Base-by-base conservation (phyloP, 805 yeast genomes). In the Wickerhamomyces ciferrii region DNA sequence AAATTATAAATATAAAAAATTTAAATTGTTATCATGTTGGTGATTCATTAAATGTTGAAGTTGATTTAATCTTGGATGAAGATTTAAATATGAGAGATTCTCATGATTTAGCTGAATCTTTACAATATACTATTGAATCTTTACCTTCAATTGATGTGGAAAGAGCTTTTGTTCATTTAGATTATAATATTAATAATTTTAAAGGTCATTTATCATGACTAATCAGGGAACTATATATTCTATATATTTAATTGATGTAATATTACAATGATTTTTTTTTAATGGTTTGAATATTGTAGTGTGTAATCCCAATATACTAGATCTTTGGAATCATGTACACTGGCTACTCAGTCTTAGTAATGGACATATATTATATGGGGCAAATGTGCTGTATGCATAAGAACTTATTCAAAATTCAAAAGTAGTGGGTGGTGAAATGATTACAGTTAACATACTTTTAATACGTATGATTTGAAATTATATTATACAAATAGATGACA, bases 161-260 rank as follows among this genome's bases (percentile, higher is more conserved):
- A 59, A 69, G 95, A 44, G 89, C 91, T 2, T 87, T 83, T 70
- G 94, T 87, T 17, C 95, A 87, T 60, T 72, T 86, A 29, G 95
- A 87, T 55, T 81, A 81, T 49, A 62, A 63, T 39, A 72, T 62
- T 17, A 61, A 63, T 13, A 71, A 71, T 49, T 70, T 56, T 53
- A 53, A 53, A 38, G 75, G 75, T 1, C 75, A 71, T 46, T 47
- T 69, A 39, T 42, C 48, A 6, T 47, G 36, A 47, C n/a, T n/a
- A 15, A 24, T 24, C 27, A 31, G 17, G 15, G 10, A 27, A 25
- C 5, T 19, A 17, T 20, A 25, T 25, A 23, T 4, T 17, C 11
- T 29, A 13, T 9, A 9, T 5, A 29, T 29, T 5, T 8, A 29
- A 29, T 29, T 29, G n/a, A n/a, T n/a, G n/a, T n/a, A n/a, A n/a